Conservation (phyloP, 441 rosid species). For the Erysimum cheiri region DNA sequence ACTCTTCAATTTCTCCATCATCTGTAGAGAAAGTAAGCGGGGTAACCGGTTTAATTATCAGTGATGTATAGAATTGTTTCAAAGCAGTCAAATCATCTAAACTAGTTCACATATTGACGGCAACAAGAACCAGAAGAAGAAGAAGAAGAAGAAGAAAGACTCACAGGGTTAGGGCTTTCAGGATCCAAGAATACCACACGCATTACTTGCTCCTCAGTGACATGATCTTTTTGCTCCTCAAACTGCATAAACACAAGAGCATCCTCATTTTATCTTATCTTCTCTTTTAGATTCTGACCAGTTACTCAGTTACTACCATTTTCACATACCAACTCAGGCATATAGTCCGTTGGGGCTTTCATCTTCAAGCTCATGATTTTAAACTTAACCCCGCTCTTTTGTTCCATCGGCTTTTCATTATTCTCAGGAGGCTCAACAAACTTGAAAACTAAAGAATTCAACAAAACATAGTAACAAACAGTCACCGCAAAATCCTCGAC, state of each 20-base stretch:
- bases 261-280: not conserved
- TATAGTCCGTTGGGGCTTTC: slow-evolving; percentile 61
- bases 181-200: slow-evolving; percentile 71
- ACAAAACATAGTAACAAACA: slow-evolving; percentile 18
- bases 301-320: not conserved
- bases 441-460: slow-evolving; percentile 57
- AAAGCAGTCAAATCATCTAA: not conserved
- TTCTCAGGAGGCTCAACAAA: slow-evolving; percentile 75
- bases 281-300: slow-evolving; percentile 6
- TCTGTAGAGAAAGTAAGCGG: not conserved
- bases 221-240: slow-evolving; percentile 69
- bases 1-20: slow-evolving; percentile 46
- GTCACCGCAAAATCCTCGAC: slow-evolving; percentile 6
- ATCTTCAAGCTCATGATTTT: slow-evolving; percentile 76
- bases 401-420: slow-evolving; percentile 63
- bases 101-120: slow-evolving; percentile 12
- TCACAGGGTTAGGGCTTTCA: slow-evolving; percentile 56
- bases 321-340: slow-evolving; percentile 69
- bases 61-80: not conserved
- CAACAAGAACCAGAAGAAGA: slow-evolving; percentile 9
- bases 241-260: slow-evolving; percentile 48
- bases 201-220: slow-evolving; percentile 60
- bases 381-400: slow-evolving; percentile 64
- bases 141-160: slow-evolving; percentile 33
- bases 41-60: not conserved